Evolutionary conservation across 1,284 basidiomycete species (phyloP).

Genomic region (Microbotryum lychnidis-dioicae): DNA sequence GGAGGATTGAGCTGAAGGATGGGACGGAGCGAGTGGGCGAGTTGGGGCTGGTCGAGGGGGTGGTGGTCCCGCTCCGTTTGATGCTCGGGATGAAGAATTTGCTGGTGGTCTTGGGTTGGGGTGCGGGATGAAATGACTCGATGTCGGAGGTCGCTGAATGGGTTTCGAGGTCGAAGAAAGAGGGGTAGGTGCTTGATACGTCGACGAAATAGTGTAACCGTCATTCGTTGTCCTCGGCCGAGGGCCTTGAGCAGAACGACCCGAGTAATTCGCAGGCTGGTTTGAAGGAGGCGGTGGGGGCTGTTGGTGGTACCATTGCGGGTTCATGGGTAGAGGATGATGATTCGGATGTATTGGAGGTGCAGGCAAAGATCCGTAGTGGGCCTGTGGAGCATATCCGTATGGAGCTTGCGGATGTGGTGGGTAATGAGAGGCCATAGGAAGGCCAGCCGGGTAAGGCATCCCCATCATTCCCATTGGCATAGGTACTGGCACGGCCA

Average conservation of each 20-base stretch:
- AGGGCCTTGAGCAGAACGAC: constrained; percentile 35
- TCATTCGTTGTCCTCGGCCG: constrained; percentile 45
- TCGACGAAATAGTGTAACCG: constrained; percentile 52
- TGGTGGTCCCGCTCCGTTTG: not conserved
- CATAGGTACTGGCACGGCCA: not conserved
- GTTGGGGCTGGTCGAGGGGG: not conserved
- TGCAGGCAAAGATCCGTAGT: not conserved
- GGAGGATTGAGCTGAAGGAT: constrained; percentile 28
- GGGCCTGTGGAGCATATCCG: not conserved
- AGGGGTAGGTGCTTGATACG: constrained; percentile 41
- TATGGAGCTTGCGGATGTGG: not conserved
- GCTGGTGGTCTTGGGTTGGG: not conserved
- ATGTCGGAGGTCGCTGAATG: constrained; percentile 5
- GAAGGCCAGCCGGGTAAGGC: not conserved
- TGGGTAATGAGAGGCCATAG: not conserved
- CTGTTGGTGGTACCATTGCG: not conserved
- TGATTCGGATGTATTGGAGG: not conserved
- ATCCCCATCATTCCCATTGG: not conserved
- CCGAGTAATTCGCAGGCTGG: not conserved
- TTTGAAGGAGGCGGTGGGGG: not conserved
- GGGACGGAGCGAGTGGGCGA: not conserved
- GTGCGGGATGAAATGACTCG: not conserved
- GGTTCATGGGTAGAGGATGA: not conserved
- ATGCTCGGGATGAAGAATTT: not conserved
- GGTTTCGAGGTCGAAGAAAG: constrained; percentile 20